A percentile compares a stretch with the other conserved stretches of the same genome.
Evolutionary conservation across 768 basidiomycete species (phyloP).

Genomic region (Mycena amicta): DNA sequence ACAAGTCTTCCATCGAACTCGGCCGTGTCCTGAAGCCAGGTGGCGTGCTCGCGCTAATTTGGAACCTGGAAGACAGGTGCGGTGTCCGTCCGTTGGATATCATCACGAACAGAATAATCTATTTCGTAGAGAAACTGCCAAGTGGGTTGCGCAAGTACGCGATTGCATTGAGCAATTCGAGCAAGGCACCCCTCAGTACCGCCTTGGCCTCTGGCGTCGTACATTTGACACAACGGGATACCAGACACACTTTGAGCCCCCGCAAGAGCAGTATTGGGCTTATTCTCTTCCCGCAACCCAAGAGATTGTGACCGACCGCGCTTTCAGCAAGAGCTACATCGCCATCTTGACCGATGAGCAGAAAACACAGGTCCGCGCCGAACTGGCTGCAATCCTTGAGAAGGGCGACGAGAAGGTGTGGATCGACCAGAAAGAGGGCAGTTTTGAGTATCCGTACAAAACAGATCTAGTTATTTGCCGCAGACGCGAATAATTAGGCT

Average conservation of each 20-base stretch:
- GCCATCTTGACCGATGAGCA: slow-evolving; percentile 61
- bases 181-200: slow-evolving; percentile 79
- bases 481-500: slow-evolving; percentile 23
- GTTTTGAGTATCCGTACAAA: slow-evolving; percentile 68
- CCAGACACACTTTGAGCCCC: slow-evolving; percentile 56
- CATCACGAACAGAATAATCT: background rate
- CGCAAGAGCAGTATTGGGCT: slow-evolving; percentile 56
- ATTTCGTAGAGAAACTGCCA: slow-evolving; percentile 49
- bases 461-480: slow-evolving; percentile 57
- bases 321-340: slow-evolving; percentile 85
- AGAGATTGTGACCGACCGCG: slow-evolving; percentile 64
- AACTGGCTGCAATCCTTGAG: slow-evolving; percentile 58
- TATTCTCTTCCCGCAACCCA: slow-evolving; percentile 56
- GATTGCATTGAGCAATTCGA: slow-evolving; percentile 72
- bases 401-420: slow-evolving; percentile 53
- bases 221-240: slow-evolving; percentile 69
- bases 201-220: slow-evolving; percentile 72
- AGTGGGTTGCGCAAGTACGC: slow-evolving; percentile 78
- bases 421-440: background rate
- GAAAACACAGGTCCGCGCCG: slow-evolving; percentile 51
- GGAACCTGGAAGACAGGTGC: slow-evolving; percentile 90
- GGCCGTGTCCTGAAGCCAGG: slow-evolving; percentile 75
- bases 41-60: slow-evolving; percentile 75
- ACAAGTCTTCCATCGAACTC: slow-evolving; percentile 73
- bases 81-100: slow-evolving; percentile 4